These are phyloP conservation scores for Mangifera indica DNA, from an alignment of 345 rosid species.

Conservation along the genomic window DNA sequence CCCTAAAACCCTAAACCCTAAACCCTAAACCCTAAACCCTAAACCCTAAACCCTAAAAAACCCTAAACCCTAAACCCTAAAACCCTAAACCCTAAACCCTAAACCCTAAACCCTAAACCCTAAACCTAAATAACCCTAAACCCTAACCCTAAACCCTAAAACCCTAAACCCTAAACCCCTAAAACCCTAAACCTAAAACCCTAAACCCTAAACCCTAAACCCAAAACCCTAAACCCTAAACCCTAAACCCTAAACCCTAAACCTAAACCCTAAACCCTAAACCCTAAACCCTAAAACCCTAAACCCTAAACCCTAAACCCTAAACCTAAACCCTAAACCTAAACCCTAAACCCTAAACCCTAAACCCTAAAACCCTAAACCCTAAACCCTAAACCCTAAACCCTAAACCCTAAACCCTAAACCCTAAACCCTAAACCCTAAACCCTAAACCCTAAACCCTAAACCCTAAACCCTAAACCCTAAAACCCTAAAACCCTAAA, in stretches of 20 bases:
- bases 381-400: constrained; percentile 25
- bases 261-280: constrained; percentile 15
- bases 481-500: constrained; percentile 20
- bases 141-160: constrained; percentile 21
- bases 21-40: constrained; percentile 20
- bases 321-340: constrained; percentile 20
- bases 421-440: constrained; percentile 26
- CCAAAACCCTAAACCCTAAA: constrained; percentile 25
- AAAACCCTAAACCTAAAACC: too few species aligned
- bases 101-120: constrained; percentile 20
- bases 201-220: constrained; percentile 20
- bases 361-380: constrained; percentile 18
- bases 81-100: constrained; percentile 26
- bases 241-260: constrained; percentile 19
- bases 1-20: constrained; percentile 25
- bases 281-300: constrained; percentile 21
- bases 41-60: too few species aligned
- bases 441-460: constrained; percentile 28
- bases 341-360: constrained; percentile 24
- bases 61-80: too few species aligned
- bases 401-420: constrained; percentile 29
- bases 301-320: constrained; percentile 18
- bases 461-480: constrained; percentile 25
- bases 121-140: too few species aligned
- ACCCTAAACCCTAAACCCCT: constrained; percentile 24